These are phyloP conservation scores for Penicillium pancosmium DNA, from an alignment of 495 filamentous ascomycete species.

Conservation along the genomic window DNA sequence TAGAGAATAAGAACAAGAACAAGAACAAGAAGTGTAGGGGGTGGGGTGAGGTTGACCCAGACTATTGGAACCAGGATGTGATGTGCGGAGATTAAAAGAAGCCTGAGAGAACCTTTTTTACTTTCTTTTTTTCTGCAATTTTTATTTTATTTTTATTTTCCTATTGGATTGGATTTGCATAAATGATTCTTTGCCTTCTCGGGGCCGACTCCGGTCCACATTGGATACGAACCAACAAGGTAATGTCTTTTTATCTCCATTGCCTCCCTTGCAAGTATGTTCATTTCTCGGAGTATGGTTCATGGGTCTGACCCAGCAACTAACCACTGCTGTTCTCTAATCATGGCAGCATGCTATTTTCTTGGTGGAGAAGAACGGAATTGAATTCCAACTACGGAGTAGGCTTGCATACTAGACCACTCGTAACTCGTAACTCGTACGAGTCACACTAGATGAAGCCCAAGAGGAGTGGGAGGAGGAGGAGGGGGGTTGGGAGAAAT, in stretches of 20 bases:
- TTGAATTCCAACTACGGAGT: not conserved
- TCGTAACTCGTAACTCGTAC: not conserved
- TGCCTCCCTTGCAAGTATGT: too few relatives aligned
- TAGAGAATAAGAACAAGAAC: too few relatives aligned
- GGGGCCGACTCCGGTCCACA: constrained; percentile 3
- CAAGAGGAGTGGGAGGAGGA: not conserved
- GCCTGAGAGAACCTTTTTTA: constrained; percentile 4
- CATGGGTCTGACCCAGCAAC: too few relatives aligned
- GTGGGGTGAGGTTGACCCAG: constrained; percentile 26
- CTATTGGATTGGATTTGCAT: not conserved
- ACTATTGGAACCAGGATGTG: constrained; percentile 21
- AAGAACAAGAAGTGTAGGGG: constrained; percentile 4
- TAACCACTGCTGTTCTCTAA: too few relatives aligned
- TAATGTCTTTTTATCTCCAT: not conserved
- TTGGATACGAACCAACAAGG: not conserved
- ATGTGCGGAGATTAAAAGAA: constrained; percentile 31
- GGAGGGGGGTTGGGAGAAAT: not conserved
- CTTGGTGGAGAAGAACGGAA: too few relatives aligned
- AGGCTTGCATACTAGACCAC: not conserved
- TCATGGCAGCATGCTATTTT: too few relatives aligned
- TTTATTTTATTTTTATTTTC: constrained; percentile 7
- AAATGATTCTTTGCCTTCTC: not conserved
- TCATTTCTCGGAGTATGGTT: too few relatives aligned
- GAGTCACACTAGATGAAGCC: not conserved
- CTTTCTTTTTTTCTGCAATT: constrained; percentile 2